Conservation (phyloP, 2,329 filamentous ascomycete species). For the Colletotrichum sidae region DNA sequence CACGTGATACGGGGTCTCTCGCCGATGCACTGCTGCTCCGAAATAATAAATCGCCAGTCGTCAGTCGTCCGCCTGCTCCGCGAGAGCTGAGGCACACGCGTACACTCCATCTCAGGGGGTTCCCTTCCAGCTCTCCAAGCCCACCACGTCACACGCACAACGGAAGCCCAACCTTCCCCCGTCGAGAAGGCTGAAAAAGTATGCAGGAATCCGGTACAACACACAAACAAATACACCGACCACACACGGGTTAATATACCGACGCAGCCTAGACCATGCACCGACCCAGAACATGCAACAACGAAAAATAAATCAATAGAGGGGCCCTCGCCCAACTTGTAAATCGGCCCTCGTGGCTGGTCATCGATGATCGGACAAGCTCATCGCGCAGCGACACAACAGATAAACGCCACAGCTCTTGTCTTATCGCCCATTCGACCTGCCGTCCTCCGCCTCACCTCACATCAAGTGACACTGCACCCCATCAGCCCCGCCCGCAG, state of each 20-base stretch:
- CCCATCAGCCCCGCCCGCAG: no score
- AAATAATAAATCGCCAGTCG: slow-evolving; percentile 8
- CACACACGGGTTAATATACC: background rate
- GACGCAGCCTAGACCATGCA: slow-evolving; percentile 23
- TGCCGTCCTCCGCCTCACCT: no score
- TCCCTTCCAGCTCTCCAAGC: slow-evolving; percentile 1
- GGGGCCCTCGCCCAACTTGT: background rate
- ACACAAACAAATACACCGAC: background rate
- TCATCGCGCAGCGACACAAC: background rate
- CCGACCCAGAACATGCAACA: slow-evolving; percentile 1
- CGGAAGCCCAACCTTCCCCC: slow-evolving; percentile 35
- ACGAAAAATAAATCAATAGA: background rate
- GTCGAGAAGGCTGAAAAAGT: slow-evolving; percentile 37
- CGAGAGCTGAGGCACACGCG: slow-evolving; percentile 21
- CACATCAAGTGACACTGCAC: no score
- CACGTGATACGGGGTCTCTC: background rate
- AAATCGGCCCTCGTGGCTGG: slow-evolving; percentile 19
- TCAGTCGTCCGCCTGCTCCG: slow-evolving; percentile 4
- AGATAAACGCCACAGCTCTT: no score
- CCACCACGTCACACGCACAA: slow-evolving; percentile 20
- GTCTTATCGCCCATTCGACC: no score
- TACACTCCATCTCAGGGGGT: background rate
- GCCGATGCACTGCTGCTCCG: slow-evolving; percentile 1
- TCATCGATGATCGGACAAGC: slow-evolving; percentile 32
- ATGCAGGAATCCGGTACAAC: slow-evolving; percentile 28